Conservation (phyloP, 352 stramenopile genomes). For the Globisporangium spiculum region DNA sequence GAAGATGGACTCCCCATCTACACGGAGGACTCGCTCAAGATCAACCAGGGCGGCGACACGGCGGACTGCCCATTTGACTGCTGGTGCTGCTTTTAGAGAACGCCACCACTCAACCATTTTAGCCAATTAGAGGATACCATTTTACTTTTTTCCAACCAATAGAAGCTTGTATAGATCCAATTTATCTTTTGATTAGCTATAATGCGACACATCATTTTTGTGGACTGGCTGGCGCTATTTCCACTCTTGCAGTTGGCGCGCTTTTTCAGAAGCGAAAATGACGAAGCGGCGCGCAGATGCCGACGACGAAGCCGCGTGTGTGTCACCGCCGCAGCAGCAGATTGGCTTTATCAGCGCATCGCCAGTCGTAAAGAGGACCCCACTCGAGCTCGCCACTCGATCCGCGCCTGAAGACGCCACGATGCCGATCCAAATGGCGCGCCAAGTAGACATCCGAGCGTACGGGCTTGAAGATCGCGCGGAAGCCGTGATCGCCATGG, state of each 20-base stretch:
- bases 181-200: conserved; percentile 5
- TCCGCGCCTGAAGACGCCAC: neutral
- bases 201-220: neutral
- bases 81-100: conserved; percentile 85
- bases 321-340: neutral
- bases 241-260: conserved; percentile 5
- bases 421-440: conserved; percentile 14
- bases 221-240: neutral
- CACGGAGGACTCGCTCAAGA: conserved; percentile 76
- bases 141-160: conserved; percentile 15
- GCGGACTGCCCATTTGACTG: conserved; percentile 89
- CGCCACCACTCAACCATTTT: conserved; percentile 10
- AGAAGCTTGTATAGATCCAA: conserved; percentile 1
- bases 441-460: conserved; percentile 51
- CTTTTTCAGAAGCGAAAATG: conserved; percentile 10
- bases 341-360: neutral
- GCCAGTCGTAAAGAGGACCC: neutral
- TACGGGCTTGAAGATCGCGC: conserved; percentile 78
- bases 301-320: neutral
- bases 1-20: conserved; percentile 88
- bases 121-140: conserved; percentile 18
- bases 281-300: conserved; percentile 11
- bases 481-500: conserved; percentile 59
- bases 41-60: conserved; percentile 79
- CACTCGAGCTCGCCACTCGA: neutral